A percentile compares a stretch with the other conserved stretches of the same genome.
Evolutionary conservation across 2,329 filamentous ascomycete species (phyloP).

Genomic region (Ploettnerulaceae sp.): DNA sequence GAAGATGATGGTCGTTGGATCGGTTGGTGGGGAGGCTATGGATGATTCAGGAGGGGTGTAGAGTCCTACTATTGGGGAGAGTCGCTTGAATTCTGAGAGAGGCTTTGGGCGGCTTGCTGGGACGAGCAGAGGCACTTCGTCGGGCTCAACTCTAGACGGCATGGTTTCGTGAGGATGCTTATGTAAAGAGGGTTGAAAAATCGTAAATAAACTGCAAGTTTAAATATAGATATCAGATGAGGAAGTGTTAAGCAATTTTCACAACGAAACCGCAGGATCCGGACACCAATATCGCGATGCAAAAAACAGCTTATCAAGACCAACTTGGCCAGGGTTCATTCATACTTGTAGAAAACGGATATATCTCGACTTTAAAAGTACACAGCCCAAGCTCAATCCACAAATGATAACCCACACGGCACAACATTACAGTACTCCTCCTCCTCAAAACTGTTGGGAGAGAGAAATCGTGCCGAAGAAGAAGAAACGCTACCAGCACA

Average conservation of each 20-base stretch:
- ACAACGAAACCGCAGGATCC: too few species aligned
- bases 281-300: too few species aligned
- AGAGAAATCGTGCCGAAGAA: background rate
- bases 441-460: constrained; percentile 5
- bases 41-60: constrained; percentile 18
- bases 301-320: too few species aligned
- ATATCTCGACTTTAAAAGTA: background rate
- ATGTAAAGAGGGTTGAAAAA: background rate
- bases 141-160: constrained; percentile 2
- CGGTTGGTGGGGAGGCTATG: background rate
- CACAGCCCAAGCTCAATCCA: background rate
- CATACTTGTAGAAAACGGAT: background rate
- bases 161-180: background rate
- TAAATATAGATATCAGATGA: background rate
- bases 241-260: too few species aligned
- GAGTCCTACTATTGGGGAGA: constrained; percentile 22
- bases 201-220: background rate
- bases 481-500: background rate
- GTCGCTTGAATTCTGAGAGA: constrained; percentile 23
- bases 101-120: constrained; percentile 17
- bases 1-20: constrained; percentile 42
- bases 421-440: background rate
- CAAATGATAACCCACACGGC: background rate
- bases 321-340: too few species aligned
- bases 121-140: background rate